phyloP scores from a whole-genome alignment of 2,329 filamentous ascomycete species.

The Alternaria ethzedia region DNA sequence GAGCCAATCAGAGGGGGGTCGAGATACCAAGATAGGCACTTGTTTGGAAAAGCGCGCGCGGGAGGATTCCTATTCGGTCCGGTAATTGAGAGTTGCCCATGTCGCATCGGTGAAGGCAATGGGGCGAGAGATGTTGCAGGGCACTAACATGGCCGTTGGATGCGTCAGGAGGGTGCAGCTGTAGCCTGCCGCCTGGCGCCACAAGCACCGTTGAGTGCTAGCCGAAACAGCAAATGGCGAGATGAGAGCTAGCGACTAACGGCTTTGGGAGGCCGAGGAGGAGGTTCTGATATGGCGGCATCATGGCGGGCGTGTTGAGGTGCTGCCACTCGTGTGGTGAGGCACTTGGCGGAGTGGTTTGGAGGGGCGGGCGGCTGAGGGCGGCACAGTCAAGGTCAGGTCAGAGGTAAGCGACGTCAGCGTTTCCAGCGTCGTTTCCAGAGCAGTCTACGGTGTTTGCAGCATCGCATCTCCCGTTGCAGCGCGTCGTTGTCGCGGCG shows the following conservation, averaged over 20 bases:
- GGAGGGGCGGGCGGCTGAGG: background rate
- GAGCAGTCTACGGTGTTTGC: background rate
- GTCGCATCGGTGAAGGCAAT: slow-evolving; percentile 10
- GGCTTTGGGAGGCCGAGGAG: background rate
- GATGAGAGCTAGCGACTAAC: background rate
- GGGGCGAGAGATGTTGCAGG: slow-evolving; percentile 7
- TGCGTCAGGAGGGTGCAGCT: slow-evolving; percentile 13
- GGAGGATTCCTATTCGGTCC: slow-evolving; percentile 9
- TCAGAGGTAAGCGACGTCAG: background rate
- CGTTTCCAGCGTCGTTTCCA: background rate
- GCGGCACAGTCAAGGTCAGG: slow-evolving; percentile 2
- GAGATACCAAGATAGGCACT: slow-evolving; percentile 5
- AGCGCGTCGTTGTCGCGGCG: slow-evolving; percentile 2
- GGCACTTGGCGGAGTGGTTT: background rate
- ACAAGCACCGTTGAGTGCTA: slow-evolving; percentile 13
- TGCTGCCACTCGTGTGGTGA: background rate
- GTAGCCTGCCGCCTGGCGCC: slow-evolving; percentile 4
- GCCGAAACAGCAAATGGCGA: slow-evolving; percentile 7
- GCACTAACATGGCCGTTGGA: slow-evolving; percentile 11
- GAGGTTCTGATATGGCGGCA: background rate
- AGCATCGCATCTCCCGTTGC: background rate
- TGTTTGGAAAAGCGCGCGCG: slow-evolving; percentile 1
- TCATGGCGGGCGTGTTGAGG: background rate
- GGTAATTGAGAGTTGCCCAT: slow-evolving; percentile 7
- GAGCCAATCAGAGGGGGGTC: slow-evolving; percentile 3